phyloP scores from a whole-genome alignment of 352 stramenopile genomes.

The Phytophthora ohioensis region DNA sequence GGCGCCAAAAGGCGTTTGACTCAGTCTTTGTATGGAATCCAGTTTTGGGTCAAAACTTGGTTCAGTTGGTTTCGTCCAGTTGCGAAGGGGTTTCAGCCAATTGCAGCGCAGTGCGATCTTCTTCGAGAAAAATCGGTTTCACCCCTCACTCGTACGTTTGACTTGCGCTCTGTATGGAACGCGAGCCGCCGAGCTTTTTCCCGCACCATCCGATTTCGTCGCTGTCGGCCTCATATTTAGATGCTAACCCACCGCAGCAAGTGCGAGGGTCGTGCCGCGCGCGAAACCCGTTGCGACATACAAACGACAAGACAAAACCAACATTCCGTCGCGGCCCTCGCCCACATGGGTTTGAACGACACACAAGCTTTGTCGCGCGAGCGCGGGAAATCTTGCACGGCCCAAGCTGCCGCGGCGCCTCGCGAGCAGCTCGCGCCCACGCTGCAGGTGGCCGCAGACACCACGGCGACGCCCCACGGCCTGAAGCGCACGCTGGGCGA shows the following conservation, averaged over 20 bases:
- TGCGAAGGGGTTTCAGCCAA: too few species aligned
- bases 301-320: constrained; percentile 57
- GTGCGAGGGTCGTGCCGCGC: not conserved
- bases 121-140: constrained; percentile 35
- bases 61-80: too few species aligned
- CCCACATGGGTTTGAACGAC: constrained; percentile 61
- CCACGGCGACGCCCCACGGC: constrained; percentile 15
- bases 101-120: not conserved
- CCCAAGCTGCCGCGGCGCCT: not conserved
- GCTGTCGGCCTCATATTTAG: constrained; percentile 35
- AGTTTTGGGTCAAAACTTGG: too few species aligned
- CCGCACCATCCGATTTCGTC: constrained; percentile 9
- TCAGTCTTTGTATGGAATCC: too few species aligned
- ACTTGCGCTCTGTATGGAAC: constrained; percentile 23
- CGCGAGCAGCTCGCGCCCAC: constrained; percentile 2
- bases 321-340: constrained; percentile 41
- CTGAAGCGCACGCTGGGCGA: constrained; percentile 33
- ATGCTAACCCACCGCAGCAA: constrained; percentile 26
- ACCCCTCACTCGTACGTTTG: not conserved
- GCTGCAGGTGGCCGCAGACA: constrained; percentile 9
- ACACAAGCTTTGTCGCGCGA: constrained; percentile 34
- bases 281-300: constrained; percentile 28
- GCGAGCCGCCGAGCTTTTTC: not conserved
- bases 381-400: constrained; percentile 27
- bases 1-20: too few species aligned